Base-by-base conservation (phyloP, 208 protist genomes). In the Tritrichomonas foetus region DNA sequence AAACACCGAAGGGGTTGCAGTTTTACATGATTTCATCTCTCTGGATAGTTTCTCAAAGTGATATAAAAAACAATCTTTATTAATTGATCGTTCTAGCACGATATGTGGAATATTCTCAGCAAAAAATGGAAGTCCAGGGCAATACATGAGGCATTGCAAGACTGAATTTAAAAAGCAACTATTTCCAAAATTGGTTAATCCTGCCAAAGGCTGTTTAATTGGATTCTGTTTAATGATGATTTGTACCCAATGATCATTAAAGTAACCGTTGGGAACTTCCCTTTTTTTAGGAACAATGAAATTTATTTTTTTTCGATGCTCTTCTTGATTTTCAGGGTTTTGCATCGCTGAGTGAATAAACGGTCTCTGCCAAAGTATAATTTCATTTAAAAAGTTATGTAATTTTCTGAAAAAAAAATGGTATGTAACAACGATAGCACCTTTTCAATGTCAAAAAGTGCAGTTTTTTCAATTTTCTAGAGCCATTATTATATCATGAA, bases 151-250 rank as follows among this genome's bases (percentile, higher is more conserved):
- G 25, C 74, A 82, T 25, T 82, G 74, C 14, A 82, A 30, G 14
- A 82, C 74, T 50, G 74, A 44, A 82, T 82, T 82, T 20, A 82
- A 50, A 41, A 50, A 82, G 16, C 74, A 82, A 50, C 41, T 82
- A 50, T 82, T 82, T 14, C 74, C 74, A 47, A 82, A 82, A 27
- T 82, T 82, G 13, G 33, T 30, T 30, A 82, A 30, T 27, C 33
- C 39, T 30, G 33, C 74, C 16, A 82, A 41, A 8, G 74, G 74
- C 30, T 50, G 30, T 47, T 0, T 11, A 50, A 82, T 50, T 22
- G 39, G 39, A 27, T 82, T 82, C 30, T 82, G 33, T 9, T 22
- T 47, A 1, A 82, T 82, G 0, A 82, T 30, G 1, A 47, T 16
- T 50, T 39, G 5, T 50, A 41, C 74, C 74, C 74, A 82, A 47